phyloP scores from a whole-genome alignment of 1,284 basidiomycete genomes.

The Thelephora terrestris region DNA sequence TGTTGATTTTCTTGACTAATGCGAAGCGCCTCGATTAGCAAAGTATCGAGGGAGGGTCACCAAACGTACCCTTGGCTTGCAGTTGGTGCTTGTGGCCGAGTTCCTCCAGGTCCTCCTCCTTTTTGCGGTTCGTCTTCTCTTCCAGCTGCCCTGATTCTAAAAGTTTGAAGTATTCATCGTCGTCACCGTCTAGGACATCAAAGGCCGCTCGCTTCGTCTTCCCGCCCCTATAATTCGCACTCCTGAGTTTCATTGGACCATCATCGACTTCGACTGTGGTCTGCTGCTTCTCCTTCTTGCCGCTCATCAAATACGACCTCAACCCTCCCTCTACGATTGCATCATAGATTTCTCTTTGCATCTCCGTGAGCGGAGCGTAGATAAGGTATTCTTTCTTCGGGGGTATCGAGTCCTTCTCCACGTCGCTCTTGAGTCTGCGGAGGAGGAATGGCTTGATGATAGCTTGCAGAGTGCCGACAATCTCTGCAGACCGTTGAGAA shows the following conservation, averaged over 20 bases:
- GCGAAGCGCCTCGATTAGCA: background rate
- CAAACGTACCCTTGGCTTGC: constrained; percentile 48
- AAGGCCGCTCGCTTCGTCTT: constrained; percentile 25
- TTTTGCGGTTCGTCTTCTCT: constrained; percentile 23
- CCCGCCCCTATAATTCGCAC: constrained; percentile 19
- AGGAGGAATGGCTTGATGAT: constrained; percentile 96
- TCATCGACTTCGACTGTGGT: constrained; percentile 12
- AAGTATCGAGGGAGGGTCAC: background rate
- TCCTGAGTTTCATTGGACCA: constrained; percentile 20
- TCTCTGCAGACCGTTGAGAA: constrained; percentile 47
- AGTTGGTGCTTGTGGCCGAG: constrained; percentile 44
- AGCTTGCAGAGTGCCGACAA: constrained; percentile 79
- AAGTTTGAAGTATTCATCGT: constrained; percentile 59
- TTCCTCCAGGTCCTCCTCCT: constrained; percentile 29
- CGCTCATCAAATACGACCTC: constrained; percentile 49
- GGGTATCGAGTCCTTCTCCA: constrained; percentile 68
- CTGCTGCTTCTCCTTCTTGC: constrained; percentile 25
- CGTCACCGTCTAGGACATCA: constrained; percentile 50
- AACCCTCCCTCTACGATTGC: constrained; percentile 62
- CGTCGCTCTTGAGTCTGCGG: constrained; percentile 85
- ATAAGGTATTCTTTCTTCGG: constrained; percentile 95
- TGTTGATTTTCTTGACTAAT: constrained; percentile 76
- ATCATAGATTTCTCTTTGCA: constrained; percentile 81
- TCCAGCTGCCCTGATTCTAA: constrained; percentile 37
- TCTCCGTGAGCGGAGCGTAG: constrained; percentile 79